phyloP scores from a whole-genome alignment of 1,284 basidiomycete genomes.

The Ganoderma lingzhi region DNA sequence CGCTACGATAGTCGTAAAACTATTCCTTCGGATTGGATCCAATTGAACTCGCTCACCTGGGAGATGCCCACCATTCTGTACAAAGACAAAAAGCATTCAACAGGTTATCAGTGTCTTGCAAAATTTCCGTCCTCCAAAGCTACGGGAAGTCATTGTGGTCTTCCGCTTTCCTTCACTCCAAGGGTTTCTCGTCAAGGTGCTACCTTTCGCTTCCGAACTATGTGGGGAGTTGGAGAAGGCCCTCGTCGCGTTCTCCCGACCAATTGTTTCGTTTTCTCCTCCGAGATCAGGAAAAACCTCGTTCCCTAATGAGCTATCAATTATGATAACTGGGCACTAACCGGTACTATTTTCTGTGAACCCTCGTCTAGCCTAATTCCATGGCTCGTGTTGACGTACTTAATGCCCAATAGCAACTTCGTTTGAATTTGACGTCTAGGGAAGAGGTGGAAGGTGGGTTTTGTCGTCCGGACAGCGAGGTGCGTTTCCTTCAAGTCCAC shows the following conservation, averaged over 20 bases:
- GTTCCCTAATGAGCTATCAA: no score
- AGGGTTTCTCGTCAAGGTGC: not conserved
- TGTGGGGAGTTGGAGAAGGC: not conserved
- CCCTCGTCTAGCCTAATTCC: no score
- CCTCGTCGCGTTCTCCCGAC: not conserved
- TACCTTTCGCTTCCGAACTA: not conserved
- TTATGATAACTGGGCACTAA: no score
- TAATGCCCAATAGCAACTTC: no score
- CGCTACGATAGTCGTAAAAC: not conserved
- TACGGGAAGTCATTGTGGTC: not conserved
- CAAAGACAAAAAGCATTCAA: not conserved
- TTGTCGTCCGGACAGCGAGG: no score
- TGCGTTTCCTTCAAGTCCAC: no score
- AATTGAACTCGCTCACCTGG: not conserved
- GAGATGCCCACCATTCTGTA: not conserved
- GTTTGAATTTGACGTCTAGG: no score
- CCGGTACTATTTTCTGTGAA: no score
- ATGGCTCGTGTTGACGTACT: no score
- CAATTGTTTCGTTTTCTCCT: not conserved
- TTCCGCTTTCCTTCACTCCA: not conserved
- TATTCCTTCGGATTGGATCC: not conserved
- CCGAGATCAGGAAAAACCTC: no score
- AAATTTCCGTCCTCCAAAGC: not conserved
- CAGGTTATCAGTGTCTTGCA: not conserved
- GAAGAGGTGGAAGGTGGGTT: no score